Evolutionary conservation across 176 grass and related monocot species (phyloP).

Genomic region (Oryza meyeriana): DNA sequence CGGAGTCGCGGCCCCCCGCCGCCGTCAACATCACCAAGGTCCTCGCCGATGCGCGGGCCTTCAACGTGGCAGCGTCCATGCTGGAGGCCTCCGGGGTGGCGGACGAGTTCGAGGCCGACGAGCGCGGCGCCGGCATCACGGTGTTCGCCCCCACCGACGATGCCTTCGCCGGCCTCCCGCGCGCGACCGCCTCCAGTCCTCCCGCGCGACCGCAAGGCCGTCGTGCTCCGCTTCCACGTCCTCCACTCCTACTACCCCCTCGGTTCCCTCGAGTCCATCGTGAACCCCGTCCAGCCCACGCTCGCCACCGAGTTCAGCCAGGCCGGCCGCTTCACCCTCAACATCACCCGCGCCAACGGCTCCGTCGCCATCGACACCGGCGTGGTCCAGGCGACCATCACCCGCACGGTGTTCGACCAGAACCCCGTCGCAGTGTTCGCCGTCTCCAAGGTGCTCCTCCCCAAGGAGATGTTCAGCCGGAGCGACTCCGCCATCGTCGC

Average conservation of each 20-base stretch:
- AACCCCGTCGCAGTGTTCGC: slow-evolving; percentile 87
- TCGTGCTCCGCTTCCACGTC: slow-evolving; percentile 87
- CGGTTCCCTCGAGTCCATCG: slow-evolving; percentile 84
- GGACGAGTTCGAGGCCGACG: slow-evolving; percentile 78
- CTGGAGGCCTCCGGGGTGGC: slow-evolving; percentile 77
- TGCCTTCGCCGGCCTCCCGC: slow-evolving; percentile 61
- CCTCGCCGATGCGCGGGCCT: slow-evolving; percentile 73
- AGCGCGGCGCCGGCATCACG: slow-evolving; percentile 81
- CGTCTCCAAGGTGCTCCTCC: slow-evolving; percentile 81
- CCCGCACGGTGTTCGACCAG: slow-evolving; percentile 80
- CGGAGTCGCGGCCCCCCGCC: slow-evolving; percentile 46
- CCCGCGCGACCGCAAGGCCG: slow-evolving; percentile 68
- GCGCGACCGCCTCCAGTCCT: slow-evolving; percentile 54
- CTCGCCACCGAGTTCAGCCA: slow-evolving; percentile 75
- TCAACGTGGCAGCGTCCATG: slow-evolving; percentile 92
- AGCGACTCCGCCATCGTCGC: not conserved
- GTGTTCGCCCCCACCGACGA: slow-evolving; percentile 90
- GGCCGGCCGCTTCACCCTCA: slow-evolving; percentile 79
- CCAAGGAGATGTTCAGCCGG: slow-evolving; percentile 76
- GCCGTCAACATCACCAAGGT: slow-evolving; percentile 70
- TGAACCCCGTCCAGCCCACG: slow-evolving; percentile 84
- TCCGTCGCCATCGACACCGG: slow-evolving; percentile 91
- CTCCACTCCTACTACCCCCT: slow-evolving; percentile 94
- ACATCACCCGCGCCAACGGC: slow-evolving; percentile 77
- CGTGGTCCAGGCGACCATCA: slow-evolving; percentile 83